Evolutionary conservation across 1,139 yeast genomes (phyloP), one percentile per base, ranked within the genome.

Genomic region (Kodamaea alishanica): DNA sequence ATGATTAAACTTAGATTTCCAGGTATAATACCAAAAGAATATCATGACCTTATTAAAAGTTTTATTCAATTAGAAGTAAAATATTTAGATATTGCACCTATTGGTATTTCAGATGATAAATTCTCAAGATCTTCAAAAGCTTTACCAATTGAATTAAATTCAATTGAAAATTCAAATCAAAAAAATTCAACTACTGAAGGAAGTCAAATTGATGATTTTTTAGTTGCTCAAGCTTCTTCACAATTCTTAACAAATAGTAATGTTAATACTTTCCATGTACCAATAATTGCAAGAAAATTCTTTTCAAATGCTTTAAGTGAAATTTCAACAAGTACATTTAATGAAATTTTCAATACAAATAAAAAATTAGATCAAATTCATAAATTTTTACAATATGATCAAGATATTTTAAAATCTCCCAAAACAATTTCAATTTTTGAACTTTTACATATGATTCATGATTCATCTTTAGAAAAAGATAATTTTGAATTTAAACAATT

Each of bases 1-100:
- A 56, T 60, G 8, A 71, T 83, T 35, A 63, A 64, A 32, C 54
- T 77, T 28, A 63, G 89, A 39, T 61, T 84, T 8, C 89, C 90
- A 1, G 56, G 61, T 2, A 69, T 77, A 2, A 63, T 78, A 29
- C 81, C 82, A 0, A 43, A 47, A 2, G 38, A 50, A 26, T 54
- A 50, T 32, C 46, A 47, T 8, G 41, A 43, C 1, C 40, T 59
- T 1, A 38, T 70, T 4, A 42, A 50, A 34, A 48, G 48, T 6
- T 52, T 70, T 37, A 66, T 70, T 1, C 54, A 51, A 35, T 37
- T 58, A 32, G 76, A 71, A 45, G 45, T 46, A 11, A 70, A 69
- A 37, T 48, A 56, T 37, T 43, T 55, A 22, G 63, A 63, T 30
- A 48, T 67, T 26, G 65, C 73, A 2, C 76, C 76, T 0, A 51